Conservation (phyloP, 495 filamentous ascomycete species). For the Lineolata rhizophorae region DNA sequence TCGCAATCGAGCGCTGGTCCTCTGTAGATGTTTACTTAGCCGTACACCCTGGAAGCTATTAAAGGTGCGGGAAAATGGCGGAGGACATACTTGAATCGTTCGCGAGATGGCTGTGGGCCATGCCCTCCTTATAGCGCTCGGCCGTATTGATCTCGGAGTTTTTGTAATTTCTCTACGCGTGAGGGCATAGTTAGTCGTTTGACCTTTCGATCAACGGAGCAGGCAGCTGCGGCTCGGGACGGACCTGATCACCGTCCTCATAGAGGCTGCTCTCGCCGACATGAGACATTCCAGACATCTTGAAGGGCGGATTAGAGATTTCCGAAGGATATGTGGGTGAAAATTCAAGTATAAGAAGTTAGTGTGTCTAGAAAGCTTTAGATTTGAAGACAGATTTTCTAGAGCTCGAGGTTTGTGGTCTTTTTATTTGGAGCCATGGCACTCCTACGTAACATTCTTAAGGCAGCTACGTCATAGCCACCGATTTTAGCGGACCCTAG, state of each 20-base stretch:
- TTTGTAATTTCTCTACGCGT: conserved; percentile 32
- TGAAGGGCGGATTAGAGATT: too few relatives aligned
- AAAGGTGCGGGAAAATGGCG: too few relatives aligned
- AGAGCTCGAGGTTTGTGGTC: too few relatives aligned
- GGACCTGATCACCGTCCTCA: conserved; percentile 39
- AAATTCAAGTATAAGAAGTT: too few relatives aligned
- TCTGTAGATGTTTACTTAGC: conserved; percentile 22
- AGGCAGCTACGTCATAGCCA: too few relatives aligned
- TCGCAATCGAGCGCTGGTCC: conserved; percentile 60
- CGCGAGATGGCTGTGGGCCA: conserved; percentile 37
- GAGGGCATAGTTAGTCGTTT: background rate
- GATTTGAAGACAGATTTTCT: too few relatives aligned
- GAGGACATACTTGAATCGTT: conserved; percentile 50
- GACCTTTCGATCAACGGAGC: background rate
- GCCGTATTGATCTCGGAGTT: conserved; percentile 29
- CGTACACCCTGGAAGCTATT: background rate
- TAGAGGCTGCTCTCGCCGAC: conserved; percentile 32
- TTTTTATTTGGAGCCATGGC: too few relatives aligned
- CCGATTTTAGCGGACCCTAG: too few relatives aligned
- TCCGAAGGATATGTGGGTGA: too few relatives aligned
- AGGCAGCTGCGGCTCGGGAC: too few relatives aligned
- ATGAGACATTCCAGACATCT: conserved; percentile 22
- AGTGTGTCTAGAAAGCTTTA: too few relatives aligned
- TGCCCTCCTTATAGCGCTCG: conserved; percentile 44
- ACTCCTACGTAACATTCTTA: too few relatives aligned